Evolutionary conservation across 345 rosid genomes (phyloP).

Genomic region (Salix arbutifolia): DNA sequence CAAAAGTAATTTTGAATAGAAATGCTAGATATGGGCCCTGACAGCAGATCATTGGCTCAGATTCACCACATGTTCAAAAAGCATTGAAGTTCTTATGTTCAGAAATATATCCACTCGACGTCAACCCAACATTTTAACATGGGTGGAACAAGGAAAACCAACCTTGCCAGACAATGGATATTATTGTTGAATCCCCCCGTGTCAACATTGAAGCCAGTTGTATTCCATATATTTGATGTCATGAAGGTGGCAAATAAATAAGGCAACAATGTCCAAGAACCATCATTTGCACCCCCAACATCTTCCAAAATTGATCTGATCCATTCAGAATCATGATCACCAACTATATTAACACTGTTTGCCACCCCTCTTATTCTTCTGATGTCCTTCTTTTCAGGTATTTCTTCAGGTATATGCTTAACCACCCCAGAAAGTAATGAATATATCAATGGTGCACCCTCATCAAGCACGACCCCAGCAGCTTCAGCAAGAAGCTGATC

Average conservation of each 20-base stretch:
- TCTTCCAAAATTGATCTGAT: conserved; percentile 83
- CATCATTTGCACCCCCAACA: conserved; percentile 89
- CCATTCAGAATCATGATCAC: conserved; percentile 96
- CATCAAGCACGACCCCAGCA: conserved; percentile 82
- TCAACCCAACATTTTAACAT: neutral
- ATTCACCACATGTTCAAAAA: neutral
- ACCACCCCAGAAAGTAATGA: conserved; percentile 73
- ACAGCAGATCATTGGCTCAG: neutral
- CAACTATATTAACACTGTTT: conserved; percentile 45
- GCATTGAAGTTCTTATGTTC: neutral
- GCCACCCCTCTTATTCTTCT: conserved; percentile 81
- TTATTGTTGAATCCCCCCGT: conserved; percentile 97
- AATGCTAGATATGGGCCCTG: neutral
- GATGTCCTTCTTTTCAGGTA: conserved; percentile 84
- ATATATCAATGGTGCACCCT: conserved; percentile 73
- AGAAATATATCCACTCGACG: neutral
- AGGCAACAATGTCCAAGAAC: conserved; percentile 92
- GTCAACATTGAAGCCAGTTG: conserved; percentile 82
- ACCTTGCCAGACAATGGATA: conserved; percentile 94
- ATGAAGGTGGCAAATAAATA: conserved; percentile 82
- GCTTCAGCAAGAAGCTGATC: conserved; percentile 92
- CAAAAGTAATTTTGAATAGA: neutral
- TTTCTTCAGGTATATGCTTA: conserved; percentile 77
- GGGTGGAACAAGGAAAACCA: conserved; percentile 4
- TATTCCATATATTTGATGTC: conserved; percentile 85